A percentile compares a stretch with the other conserved stretches of the same genome.
These are phyloP conservation scores for Aspergillus nanangensis DNA, from an alignment of 495 filamentous ascomycete genomes.

Conservation along the genomic window DNA sequence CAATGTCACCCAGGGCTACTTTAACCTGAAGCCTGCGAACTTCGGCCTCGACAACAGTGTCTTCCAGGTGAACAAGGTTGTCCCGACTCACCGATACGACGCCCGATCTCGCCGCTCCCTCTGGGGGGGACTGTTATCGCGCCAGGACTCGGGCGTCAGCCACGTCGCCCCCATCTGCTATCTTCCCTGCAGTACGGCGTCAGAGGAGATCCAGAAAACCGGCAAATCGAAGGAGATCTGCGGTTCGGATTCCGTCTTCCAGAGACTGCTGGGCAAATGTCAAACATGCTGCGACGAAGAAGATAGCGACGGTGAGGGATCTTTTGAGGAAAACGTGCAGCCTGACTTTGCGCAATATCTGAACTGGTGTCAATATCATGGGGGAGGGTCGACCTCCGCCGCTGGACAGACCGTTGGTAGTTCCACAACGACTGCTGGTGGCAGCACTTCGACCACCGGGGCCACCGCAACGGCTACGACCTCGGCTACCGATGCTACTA, in stretches of 20 bases:
- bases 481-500: background rate
- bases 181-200: slow-evolving; percentile 47
- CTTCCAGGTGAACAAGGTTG: slow-evolving; percentile 30
- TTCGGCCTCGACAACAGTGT: slow-evolving; percentile 63
- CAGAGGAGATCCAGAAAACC: slow-evolving; percentile 36
- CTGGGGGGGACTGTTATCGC: too few species aligned
- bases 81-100: background rate
- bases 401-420: background rate
- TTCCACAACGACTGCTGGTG: background rate
- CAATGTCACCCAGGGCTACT: slow-evolving; percentile 53
- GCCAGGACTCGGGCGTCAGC: slow-evolving; percentile 3
- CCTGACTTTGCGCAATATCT: slow-evolving; percentile 5
- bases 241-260: slow-evolving; percentile 34
- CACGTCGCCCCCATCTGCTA: slow-evolving; percentile 44
- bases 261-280: slow-evolving; percentile 30
- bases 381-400: background rate
- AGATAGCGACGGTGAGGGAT: background rate
- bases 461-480: background rate
- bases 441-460: background rate
- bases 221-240: slow-evolving; percentile 49
- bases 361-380: slow-evolving; percentile 1
- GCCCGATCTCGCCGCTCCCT: slow-evolving; percentile 2
- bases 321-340: background rate
- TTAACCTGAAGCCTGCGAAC: slow-evolving; percentile 55
- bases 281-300: slow-evolving; percentile 8